These are phyloP conservation scores for Talaromyces albobiverticillius DNA, from an alignment of 2,329 filamentous ascomycete genomes.

Conservation along the genomic window DNA sequence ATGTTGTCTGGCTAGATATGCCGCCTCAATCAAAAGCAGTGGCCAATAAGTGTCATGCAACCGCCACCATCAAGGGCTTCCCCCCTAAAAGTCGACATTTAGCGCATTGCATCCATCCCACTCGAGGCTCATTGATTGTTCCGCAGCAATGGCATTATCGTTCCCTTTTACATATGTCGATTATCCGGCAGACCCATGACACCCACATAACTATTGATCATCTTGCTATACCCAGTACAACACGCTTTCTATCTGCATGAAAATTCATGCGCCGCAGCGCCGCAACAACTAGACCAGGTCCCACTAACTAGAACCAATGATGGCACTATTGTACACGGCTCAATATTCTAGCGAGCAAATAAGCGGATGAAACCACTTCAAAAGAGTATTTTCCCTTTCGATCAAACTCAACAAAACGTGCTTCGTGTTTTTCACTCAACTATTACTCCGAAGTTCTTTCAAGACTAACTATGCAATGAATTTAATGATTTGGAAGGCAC, in stretches of 20 bases:
- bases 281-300: not conserved
- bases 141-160: not conserved
- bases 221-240: not conserved
- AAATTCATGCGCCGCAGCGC: not conserved
- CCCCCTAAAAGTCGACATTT: not conserved
- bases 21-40: not conserved
- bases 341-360: not conserved
- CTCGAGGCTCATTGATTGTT: not conserved
- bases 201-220: not conserved
- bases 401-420: not conserved
- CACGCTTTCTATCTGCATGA: not conserved
- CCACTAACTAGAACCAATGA: not conserved
- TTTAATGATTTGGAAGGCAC: constrained; percentile 63
- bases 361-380: not conserved
- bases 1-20: not conserved
- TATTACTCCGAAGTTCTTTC: not conserved
- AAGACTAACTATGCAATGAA: not conserved
- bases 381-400: not conserved
- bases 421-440: not conserved
- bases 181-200: not conserved
- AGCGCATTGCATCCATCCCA: not conserved
- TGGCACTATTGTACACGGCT: not conserved
- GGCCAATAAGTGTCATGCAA: not conserved
- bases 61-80: not conserved
- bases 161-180: not conserved